Evolutionary conservation across 1,139 yeast genomes (phyloP), one percentile per base, ranked within the genome.

Genomic region (Yamadazyma conglobata): DNA sequence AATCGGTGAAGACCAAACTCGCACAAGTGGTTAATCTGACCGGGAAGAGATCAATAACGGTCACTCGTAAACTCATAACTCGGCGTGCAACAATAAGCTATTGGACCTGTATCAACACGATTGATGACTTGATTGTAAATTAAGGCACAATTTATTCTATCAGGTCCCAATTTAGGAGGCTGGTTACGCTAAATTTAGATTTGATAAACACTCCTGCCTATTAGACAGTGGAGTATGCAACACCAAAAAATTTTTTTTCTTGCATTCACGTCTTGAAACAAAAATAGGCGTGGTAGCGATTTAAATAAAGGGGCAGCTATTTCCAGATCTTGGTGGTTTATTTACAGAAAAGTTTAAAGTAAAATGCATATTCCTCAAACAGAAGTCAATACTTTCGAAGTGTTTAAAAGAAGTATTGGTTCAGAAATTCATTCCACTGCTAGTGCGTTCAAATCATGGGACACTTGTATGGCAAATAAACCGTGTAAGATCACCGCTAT

Each of bases 401-500:
- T 43, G 1, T 16, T 36, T 11, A 36, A 35, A 26, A 38, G 52
- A 34, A 38, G 38, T 6, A 22, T 43, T 19, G 24, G 34, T 3
- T 27, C 27, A 1, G 39, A 44, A 18, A 61, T 58, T 27, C 50
- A 42, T 10, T 50, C 68, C 15, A 76, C 83, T 0, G 80, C 78
- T 6, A 49, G 70, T 13, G 64, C 86, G 3, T 81, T 82, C 61
- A 73, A 64, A 46, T 48, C 58, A 27, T 85, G 94, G 93, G 76
- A 80, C 49, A 73, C 84, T 3, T 85, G 95, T 58, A 83, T 83
- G 93, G 79, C 71, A 47, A 80, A 83, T 53, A 75, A 60, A 22
- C 67, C 79, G 22, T 85, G 95, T 57, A 84, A 84, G 51, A 73
- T 83, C 39, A 73, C 81, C 12, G 89, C 85, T 7, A 84, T 85